Percentiles rank a stretch among this genome's conserved stretches.
Conservation (phyloP, 345 rosid genomes). For the Eucalyptus curtisii region DNA sequence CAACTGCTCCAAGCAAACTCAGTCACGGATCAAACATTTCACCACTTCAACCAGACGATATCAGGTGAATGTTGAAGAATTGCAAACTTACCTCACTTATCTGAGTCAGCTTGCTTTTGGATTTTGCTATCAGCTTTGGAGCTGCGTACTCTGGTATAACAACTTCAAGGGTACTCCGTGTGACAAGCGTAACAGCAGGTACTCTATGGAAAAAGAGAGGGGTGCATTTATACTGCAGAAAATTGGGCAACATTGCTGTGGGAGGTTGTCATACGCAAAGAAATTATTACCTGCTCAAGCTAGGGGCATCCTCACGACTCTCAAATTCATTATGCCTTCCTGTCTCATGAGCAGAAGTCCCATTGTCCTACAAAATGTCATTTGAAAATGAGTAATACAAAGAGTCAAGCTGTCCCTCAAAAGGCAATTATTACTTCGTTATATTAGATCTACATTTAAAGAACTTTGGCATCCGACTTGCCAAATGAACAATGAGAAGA, state of each 20-base stretch:
- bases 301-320: slow-evolving; percentile 54
- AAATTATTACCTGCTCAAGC: slow-evolving; percentile 46
- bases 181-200: slow-evolving; percentile 71
- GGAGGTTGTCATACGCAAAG: neutral
- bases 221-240: neutral
- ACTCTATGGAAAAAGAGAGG: slow-evolving; percentile 9
- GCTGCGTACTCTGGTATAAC: slow-evolving; percentile 77
- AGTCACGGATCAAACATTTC: neutral
- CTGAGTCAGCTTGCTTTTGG: slow-evolving; percentile 83
- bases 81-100: slow-evolving; percentile 73
- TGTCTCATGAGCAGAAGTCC: slow-evolving; percentile 27
- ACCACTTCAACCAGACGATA: neutral
- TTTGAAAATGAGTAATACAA: neutral
- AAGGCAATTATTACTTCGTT: neutral
- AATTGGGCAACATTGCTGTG: neutral
- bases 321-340: slow-evolving; percentile 50
- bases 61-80: neutral
- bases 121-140: slow-evolving; percentile 80
- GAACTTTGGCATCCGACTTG: neutral
- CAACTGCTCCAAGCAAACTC: slow-evolving; percentile 29
- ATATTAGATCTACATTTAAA: neutral
- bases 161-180: slow-evolving; percentile 92
- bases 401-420: neutral
- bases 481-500: neutral
- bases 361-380: slow-evolving; percentile 45